These are phyloP conservation scores for Spinacia oleracea DNA, from an alignment of 179 eudicot genomes.

Conservation along the genomic window DNA sequence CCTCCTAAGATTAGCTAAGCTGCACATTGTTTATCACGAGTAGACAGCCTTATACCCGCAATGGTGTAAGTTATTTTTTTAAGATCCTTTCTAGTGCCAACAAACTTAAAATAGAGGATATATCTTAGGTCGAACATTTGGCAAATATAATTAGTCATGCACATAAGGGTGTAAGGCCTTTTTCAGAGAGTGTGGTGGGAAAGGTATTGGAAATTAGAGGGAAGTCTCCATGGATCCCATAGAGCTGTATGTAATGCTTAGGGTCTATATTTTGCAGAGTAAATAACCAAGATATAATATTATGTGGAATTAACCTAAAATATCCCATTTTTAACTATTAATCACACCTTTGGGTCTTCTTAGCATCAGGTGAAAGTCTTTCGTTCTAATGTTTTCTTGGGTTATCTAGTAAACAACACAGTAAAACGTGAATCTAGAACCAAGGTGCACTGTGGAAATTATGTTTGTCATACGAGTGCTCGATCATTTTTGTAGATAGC, in stretches of 20 bases:
- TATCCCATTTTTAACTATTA: background rate
- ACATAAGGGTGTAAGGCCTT: too few relatives aligned
- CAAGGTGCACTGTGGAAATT: background rate
- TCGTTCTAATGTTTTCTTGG: background rate
- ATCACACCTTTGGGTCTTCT: background rate
- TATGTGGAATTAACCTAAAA: background rate
- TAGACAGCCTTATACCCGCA: background rate
- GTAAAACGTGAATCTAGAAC: background rate
- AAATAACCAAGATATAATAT: background rate
- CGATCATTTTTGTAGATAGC: background rate
- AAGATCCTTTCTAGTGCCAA: background rate
- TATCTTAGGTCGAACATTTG: background rate
- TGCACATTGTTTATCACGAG: background rate
- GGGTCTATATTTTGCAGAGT: background rate
- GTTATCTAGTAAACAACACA: background rate
- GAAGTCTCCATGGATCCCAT: background rate
- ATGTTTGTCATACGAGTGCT: background rate
- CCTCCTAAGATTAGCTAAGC: background rate
- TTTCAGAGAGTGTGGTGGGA: background rate
- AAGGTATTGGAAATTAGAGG: background rate
- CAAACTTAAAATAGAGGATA: too few relatives aligned
- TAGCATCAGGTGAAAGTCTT: background rate
- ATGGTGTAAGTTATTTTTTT: background rate
- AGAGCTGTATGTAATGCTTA: background rate
- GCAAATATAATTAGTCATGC: background rate